Evolutionary conservation across 495 filamentous ascomycete genomes (phyloP).

Genomic region (Aspergillus cavernicola): DNA sequence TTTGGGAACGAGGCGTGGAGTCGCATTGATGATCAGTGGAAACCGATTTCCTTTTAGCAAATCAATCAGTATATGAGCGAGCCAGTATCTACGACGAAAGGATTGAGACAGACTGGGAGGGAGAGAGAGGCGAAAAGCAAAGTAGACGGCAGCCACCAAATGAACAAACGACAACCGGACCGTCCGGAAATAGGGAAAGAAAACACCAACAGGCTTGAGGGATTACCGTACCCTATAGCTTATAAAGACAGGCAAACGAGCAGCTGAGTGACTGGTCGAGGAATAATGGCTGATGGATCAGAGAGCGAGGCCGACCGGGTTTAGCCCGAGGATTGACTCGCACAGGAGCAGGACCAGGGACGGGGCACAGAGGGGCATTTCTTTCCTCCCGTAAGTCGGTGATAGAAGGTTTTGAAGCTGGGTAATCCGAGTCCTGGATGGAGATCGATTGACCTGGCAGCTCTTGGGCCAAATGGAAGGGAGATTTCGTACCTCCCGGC

Average conservation of each 20-base stretch:
- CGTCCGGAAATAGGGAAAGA: neutral
- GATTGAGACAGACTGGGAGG: neutral
- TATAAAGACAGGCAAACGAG: neutral
- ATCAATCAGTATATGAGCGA: too few species aligned
- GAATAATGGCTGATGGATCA: neutral
- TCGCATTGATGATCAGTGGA: conserved; percentile 15
- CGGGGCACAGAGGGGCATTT: conserved; percentile 2
- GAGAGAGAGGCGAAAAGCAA: neutral
- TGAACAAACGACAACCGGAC: neutral
- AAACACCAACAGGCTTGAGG: neutral
- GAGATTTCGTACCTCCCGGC: conserved; percentile 9
- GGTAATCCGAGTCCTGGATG: neutral
- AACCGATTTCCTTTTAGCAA: conserved; percentile 2
- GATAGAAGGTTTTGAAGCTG: neutral
- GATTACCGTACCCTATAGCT: neutral
- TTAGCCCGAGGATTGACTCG: conserved; percentile 1
- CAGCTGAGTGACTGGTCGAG: neutral
- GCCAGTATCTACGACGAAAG: too few species aligned
- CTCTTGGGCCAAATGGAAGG: conserved; percentile 1
- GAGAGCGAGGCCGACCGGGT: neutral
- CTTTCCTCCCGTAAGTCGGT: neutral
- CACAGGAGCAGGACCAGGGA: neutral
- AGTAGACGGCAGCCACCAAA: conserved; percentile 3
- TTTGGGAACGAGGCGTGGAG: conserved; percentile 9
- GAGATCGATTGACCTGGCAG: conserved; percentile 4